Evolutionary conservation across 495 filamentous ascomycete species (phyloP), one percentile per base, ranked within the genome.

Genomic region (Aspergillus biplanus): DNA sequence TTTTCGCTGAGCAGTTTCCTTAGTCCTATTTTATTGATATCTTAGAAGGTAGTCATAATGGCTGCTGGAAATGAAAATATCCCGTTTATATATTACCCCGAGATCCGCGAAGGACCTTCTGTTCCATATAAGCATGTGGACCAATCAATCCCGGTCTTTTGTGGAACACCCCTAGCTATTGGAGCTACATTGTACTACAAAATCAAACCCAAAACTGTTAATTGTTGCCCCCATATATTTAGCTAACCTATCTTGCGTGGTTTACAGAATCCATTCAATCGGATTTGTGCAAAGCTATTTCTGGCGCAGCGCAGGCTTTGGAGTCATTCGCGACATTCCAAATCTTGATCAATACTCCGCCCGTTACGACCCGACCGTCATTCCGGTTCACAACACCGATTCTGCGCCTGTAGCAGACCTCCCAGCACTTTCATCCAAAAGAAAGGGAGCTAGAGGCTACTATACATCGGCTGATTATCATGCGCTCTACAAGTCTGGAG

Each of bases 301-400:
- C 65, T 97, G 90, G 90, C 74, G 67, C 50, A 94, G 92, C 76
- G 91, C 91, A 33, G 88, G 88, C 21, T 92, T 97, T 64, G 80
- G 75, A 46, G 68, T 75, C 32, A 80, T 92, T 33, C 86, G 84
- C 55, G 69, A 85, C 35, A 78, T 89, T 7, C 67, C 72, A 5
- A 80, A 83, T 27, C 80, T 97, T 13, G 76, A 86, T 7, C 63
- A 80, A 21, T 87, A 89, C 66, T 69, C 81, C 13, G 83, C 88
- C 15, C 84, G 89, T 62, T 93, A 85, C 69, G 92, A 95, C 67
- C 93, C 94, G n/a, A 90, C 90, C 35, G 93, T 97, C 27, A 89
- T 90, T 47, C 92, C 91, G 6, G 70, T 89, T 53, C 61, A 70
- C n/a, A 56, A 64, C 37, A 61, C 70, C 34, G 66, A 76, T 21